These are phyloP conservation scores for Hamamelis virginiana DNA, from an alignment of 164 flowering plant genomes.

Conservation along the genomic window DNA sequence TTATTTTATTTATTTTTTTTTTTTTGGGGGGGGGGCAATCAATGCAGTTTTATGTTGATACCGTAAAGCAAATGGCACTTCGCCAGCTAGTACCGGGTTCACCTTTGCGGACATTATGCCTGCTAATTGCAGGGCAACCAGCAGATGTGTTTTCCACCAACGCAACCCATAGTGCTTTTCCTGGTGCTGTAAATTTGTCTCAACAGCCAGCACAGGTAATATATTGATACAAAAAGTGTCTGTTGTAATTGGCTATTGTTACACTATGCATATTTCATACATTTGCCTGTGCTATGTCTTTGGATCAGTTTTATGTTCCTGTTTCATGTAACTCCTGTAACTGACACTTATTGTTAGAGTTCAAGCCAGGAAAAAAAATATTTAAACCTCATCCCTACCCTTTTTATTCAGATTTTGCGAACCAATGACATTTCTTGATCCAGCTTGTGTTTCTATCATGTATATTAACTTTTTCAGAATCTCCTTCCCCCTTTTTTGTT, in stretches of 20 bases:
- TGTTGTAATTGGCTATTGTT: neutral
- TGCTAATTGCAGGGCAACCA: conserved; percentile 90
- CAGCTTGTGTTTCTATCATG: neutral
- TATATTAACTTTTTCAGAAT: neutral
- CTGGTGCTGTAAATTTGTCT: conserved; percentile 31
- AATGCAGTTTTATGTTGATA: conserved; percentile 82
- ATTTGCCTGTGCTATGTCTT: neutral
- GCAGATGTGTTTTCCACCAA: conserved; percentile 73
- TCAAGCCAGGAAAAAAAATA: neutral
- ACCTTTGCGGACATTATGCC: conserved; percentile 89
- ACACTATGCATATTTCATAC: neutral
- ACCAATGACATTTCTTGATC: neutral
- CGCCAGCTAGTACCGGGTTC: conserved; percentile 78
- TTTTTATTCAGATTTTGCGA: neutral
- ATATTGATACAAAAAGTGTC: neutral
- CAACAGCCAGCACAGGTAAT: conserved; percentile 70
- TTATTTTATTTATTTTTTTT: neutral
- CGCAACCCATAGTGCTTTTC: conserved; percentile 18
- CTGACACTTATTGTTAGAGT: neutral
- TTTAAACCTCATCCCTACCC: neutral
- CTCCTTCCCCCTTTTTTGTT: too few species aligned
- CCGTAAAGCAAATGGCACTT: conserved; percentile 92
- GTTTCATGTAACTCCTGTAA: neutral
- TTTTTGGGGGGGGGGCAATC: neutral
- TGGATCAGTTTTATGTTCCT: neutral